These are phyloP conservation scores for Aspergillus novoparasiticus DNA, from an alignment of 2,329 filamentous ascomycete species.

Conservation along the genomic window DNA sequence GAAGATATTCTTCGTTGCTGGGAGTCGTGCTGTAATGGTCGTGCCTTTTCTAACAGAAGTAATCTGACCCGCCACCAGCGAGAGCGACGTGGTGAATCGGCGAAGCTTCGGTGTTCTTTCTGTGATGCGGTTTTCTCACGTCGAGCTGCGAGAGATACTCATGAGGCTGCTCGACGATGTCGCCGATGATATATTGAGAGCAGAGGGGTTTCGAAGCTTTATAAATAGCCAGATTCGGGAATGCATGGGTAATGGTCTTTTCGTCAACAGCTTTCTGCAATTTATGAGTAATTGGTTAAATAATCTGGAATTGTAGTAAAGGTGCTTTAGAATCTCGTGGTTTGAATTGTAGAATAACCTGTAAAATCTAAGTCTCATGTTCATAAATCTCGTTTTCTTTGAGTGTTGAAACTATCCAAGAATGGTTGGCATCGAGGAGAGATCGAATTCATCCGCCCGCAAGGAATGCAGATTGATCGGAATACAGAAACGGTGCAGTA, in stretches of 20 bases:
- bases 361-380: too few relatives aligned
- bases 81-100: conserved; percentile 1
- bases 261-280: too few relatives aligned
- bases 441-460: too few relatives aligned
- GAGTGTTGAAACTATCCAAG: too few relatives aligned
- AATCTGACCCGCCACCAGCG: conserved; percentile 9
- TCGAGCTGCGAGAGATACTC: conserved; percentile 5
- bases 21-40: conserved; percentile 8
- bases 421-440: too few relatives aligned
- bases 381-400: too few relatives aligned
- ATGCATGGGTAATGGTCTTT: neutral
- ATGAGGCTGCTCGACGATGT: conserved; percentile 3
- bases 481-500: too few relatives aligned
- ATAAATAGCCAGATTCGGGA: neutral
- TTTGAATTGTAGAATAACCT: too few relatives aligned
- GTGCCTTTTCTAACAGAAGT: conserved; percentile 5
- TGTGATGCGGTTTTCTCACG: conserved; percentile 12
- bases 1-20: neutral
- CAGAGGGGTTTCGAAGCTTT: neutral
- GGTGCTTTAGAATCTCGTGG: too few relatives aligned
- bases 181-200: neutral
- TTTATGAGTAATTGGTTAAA: too few relatives aligned
- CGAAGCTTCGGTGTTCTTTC: conserved; percentile 11
- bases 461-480: neutral
- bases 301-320: too few relatives aligned